Evolutionary conservation across 2,329 filamentous ascomycete genomes (phyloP).

Genomic region (Fusarium verticillioides): DNA sequence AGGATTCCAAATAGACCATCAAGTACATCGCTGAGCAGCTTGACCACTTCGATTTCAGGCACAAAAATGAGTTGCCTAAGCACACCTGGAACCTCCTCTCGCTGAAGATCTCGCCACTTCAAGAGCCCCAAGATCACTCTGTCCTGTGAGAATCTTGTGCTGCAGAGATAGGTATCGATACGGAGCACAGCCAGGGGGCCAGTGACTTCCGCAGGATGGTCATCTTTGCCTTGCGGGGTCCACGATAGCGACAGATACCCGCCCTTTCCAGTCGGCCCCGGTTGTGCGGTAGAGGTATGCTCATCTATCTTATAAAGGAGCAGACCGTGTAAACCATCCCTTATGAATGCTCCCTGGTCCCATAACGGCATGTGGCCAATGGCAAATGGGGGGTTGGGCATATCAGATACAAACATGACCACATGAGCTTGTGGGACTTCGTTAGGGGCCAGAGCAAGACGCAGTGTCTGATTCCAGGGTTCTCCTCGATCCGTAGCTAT

Average conservation of each 20-base stretch:
- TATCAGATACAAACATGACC: constrained; percentile 88
- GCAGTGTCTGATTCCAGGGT: constrained; percentile 88
- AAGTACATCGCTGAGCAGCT: constrained; percentile 88
- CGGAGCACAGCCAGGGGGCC: constrained; percentile 83
- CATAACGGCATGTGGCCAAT: constrained; percentile 93
- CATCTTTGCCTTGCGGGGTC: constrained; percentile 74
- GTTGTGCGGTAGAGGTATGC: constrained; percentile 76
- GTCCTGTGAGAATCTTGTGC: constrained; percentile 94
- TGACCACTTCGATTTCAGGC: constrained; percentile 97
- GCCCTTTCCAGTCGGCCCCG: constrained; percentile 75
- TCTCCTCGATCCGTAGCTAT: constrained; percentile 82
- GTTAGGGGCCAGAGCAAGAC: constrained; percentile 79
- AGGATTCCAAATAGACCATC: constrained; percentile 92
- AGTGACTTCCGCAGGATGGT: constrained; percentile 78
- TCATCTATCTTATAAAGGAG: constrained; percentile 94
- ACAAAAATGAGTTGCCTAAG: constrained; percentile 91
- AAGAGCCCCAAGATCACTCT: constrained; percentile 84
- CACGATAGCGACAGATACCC: constrained; percentile 90
- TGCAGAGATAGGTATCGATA: constrained; percentile 88
- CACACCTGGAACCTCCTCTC: constrained; percentile 77
- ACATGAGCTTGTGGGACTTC: constrained; percentile 87
- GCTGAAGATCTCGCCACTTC: constrained; percentile 83
- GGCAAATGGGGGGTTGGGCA: constrained; percentile 88
- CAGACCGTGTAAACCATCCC: constrained; percentile 83
- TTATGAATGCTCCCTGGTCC: constrained; percentile 89